phyloP scores from a whole-genome alignment of 2,329 filamentous ascomycete genomes.

The Phialophora macrospora region DNA sequence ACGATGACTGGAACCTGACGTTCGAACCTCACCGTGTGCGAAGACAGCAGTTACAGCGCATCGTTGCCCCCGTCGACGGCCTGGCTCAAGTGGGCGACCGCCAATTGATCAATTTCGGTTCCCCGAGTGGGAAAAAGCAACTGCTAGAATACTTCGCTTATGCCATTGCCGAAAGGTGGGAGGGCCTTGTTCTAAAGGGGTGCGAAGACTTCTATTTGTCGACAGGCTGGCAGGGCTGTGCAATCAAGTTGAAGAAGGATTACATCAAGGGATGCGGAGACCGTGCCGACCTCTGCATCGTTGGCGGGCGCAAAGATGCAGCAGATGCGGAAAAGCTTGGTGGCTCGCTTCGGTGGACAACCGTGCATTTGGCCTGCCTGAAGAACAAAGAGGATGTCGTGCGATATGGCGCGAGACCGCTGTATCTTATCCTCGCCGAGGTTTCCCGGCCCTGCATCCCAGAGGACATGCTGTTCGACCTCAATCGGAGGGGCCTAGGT shows the following conservation, averaged over 20 bases:
- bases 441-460: constrained; percentile 59
- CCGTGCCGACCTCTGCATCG: constrained; percentile 78
- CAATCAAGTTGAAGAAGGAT: constrained; percentile 87
- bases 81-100: constrained; percentile 70
- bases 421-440: constrained; percentile 69
- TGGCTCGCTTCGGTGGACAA: constrained; percentile 71
- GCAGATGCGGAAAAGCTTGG: constrained; percentile 63
- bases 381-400: constrained; percentile 67
- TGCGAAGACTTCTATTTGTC: constrained; percentile 76
- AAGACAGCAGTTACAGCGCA: constrained; percentile 59
- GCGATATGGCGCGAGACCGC: constrained; percentile 57
- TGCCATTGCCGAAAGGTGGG: constrained; percentile 68
- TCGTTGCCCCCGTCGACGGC: constrained; percentile 63
- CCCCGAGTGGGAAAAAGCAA: constrained; percentile 55
- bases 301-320: constrained; percentile 75
- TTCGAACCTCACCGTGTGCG: constrained; percentile 51
- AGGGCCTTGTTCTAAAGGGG: constrained; percentile 82
- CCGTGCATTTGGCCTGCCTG: constrained; percentile 79
- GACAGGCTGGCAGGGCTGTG: constrained; percentile 53
- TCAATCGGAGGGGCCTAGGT: constrained; percentile 58
- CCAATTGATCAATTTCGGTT: constrained; percentile 68
- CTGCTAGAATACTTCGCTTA: constrained; percentile 70
- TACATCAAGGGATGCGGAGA: constrained; percentile 79
- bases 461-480: constrained; percentile 55
- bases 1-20: constrained; percentile 61